These are phyloP conservation scores for Penicillium mononematosum DNA, from an alignment of 495 filamentous ascomycete genomes.

Conservation along the genomic window DNA sequence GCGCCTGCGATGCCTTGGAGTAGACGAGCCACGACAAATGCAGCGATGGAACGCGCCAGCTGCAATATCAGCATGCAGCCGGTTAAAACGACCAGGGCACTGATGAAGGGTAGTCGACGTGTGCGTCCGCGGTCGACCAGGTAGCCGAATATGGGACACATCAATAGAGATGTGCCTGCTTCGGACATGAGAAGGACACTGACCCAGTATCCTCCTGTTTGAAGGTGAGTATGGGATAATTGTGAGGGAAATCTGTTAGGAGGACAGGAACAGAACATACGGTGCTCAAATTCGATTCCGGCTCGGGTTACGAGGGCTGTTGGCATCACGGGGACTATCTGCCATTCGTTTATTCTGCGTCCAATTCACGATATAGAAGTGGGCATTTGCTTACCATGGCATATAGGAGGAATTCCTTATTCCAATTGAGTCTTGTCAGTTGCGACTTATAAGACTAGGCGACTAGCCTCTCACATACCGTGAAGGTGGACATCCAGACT, in stretches of 20 bases:
- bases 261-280: slow-evolving; percentile 49
- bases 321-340: slow-evolving; percentile 62
- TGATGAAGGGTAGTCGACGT: slow-evolving; percentile 55
- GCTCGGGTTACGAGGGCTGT: slow-evolving; percentile 57
- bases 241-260: neutral
- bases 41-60: slow-evolving; percentile 47
- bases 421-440: neutral
- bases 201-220: slow-evolving; percentile 35
- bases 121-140: slow-evolving; percentile 52
- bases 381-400: slow-evolving; percentile 29
- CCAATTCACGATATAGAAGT: neutral
- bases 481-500: slow-evolving; percentile 62
- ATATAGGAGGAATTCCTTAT: slow-evolving; percentile 46
- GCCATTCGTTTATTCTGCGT: neutral
- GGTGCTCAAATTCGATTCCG: slow-evolving; percentile 48
- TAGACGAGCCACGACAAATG: slow-evolving; percentile 56
- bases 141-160: slow-evolving; percentile 56
- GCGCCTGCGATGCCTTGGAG: slow-evolving; percentile 63
- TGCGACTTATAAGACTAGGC: neutral
- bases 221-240: neutral
- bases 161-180: slow-evolving; percentile 56
- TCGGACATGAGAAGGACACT: slow-evolving; percentile 57
- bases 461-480: slow-evolving; percentile 42
- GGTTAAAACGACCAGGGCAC: slow-evolving; percentile 55
- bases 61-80: slow-evolving; percentile 58